phyloP scores from a whole-genome alignment of 208 protist species.

The Vickermania ingenoplastis region DNA sequence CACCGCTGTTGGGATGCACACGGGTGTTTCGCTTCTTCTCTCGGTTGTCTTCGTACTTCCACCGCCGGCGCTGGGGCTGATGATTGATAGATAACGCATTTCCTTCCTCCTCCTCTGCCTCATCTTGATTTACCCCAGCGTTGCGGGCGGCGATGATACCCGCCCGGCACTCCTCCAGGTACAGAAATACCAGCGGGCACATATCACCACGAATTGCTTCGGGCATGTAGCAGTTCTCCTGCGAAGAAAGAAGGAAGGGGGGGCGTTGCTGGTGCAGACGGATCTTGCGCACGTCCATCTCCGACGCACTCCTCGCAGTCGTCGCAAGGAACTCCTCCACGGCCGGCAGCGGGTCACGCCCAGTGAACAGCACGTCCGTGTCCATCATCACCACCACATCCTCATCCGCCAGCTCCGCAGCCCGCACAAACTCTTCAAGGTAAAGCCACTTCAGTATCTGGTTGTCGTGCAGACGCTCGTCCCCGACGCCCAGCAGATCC shows the following conservation, averaged over 20 bases:
- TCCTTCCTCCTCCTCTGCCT: too few relatives aligned
- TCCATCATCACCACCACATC: neutral
- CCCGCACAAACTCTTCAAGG: neutral
- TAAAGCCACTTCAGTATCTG: neutral
- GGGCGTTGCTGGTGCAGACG: neutral
- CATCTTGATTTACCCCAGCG: neutral
- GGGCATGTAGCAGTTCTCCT: neutral
- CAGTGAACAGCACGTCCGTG: neutral
- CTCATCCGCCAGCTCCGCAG: neutral
- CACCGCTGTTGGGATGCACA: neutral
- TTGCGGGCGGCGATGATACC: neutral
- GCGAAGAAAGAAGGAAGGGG: neutral
- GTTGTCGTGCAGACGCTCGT: neutral
- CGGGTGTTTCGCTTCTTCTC: neutral
- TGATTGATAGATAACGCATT: too few relatives aligned
- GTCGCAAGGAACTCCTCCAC: neutral
- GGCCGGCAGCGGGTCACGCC: neutral
- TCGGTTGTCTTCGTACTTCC: neutral
- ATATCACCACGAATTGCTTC: neutral
- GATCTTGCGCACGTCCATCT: neutral
- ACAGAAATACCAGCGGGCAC: neutral
- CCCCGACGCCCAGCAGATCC: neutral
- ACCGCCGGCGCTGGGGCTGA: neutral
- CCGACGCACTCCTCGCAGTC: neutral
- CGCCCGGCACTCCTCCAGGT: neutral